Evolutionary conservation across 1,284 basidiomycete genomes (phyloP).

Genomic region (Xerocomus amazonicus): DNA sequence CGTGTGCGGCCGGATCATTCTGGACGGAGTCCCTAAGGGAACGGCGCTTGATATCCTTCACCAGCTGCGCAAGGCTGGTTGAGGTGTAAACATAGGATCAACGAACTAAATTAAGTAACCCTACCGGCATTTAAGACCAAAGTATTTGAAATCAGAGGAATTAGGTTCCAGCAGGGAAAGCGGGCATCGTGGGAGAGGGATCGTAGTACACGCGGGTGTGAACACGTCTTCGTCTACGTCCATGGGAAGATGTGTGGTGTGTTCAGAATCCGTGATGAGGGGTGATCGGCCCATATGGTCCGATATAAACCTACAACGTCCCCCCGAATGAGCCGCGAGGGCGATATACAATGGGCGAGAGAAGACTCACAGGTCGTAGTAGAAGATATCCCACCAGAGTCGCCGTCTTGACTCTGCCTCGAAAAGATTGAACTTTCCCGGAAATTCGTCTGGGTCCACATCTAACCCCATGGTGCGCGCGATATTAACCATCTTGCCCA

Average conservation of each 20-base stretch:
- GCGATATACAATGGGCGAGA: constrained; percentile 2
- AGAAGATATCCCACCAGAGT: constrained; percentile 73
- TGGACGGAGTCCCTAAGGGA: constrained; percentile 37
- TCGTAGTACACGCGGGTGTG: constrained; percentile 40
- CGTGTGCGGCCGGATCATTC: constrained; percentile 31
- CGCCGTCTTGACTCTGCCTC: constrained; percentile 58
- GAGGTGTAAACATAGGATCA: constrained; percentile 6
- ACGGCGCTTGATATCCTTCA: constrained; percentile 48
- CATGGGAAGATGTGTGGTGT: constrained; percentile 33
- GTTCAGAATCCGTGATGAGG: constrained; percentile 41
- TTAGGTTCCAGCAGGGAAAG: constrained; percentile 29
- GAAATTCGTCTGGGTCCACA: constrained; percentile 55
- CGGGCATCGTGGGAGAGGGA: constrained; percentile 38
- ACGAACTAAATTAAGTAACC: constrained; percentile 12
- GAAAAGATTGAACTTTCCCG: constrained; percentile 41
- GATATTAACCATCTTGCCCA: constrained; percentile 66
- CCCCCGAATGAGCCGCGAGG: constrained; percentile 8
- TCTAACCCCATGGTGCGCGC: constrained; percentile 63
- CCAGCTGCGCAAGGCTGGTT: constrained; percentile 42
- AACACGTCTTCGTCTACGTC: constrained; percentile 54
- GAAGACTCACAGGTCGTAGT: constrained; percentile 61
- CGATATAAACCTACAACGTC: constrained; percentile 54
- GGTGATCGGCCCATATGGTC: constrained; percentile 60
- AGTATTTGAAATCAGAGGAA: constrained; percentile 38
- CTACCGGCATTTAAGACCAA: constrained; percentile 47